Base-by-base conservation (phyloP, 1,284 basidiomycete species). In the Hymenochaete sp. region DNA sequence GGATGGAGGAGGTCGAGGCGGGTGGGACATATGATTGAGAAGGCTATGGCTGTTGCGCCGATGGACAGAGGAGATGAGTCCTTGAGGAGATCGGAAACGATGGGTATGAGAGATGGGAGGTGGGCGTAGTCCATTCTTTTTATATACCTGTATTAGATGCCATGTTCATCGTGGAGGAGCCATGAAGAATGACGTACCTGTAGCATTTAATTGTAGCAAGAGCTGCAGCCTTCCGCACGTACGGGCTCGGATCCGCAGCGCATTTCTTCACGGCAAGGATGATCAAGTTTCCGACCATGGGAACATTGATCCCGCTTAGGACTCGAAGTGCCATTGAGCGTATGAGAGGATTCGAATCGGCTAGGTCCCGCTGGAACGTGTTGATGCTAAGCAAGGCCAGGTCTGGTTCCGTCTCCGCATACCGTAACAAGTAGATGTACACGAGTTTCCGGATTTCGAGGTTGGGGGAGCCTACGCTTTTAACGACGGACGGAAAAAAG, bases 391-490 rank as follows among this genome's bases (percentile, higher is more conserved):
- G 73, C 28, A 99, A 68, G 0, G 96, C 88, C 43, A 98, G 79
- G 64, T 98, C 96, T 6, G 95, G 93, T 57, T 93, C 91, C 40
- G 82, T 79, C 39, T 87, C 80, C 36, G 95, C 93, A 64, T 96
- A 95, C 51, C 92, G 82, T 31, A 98, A 70, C 51, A 98, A 82
- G 65, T 95, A 97, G 55, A 98, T 95, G 65, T 98, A 98, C 36
- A 98, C 93, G 47, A 98, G 81, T 66, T 98, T 97, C 52, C 93
- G 82, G 54, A 97, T 87, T 64, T 97, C 93, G 39, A 98, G 79
- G 60, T 89, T 90, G 38, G 77, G 78, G 2, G 88, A 87, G 2
- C 87, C 90, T 42, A 95, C 91, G 55, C 92, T 92, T 69, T 93
- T 93, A 57, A 93, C 91, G 29, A 96, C 93, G 60, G 88, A 85